These are phyloP conservation scores for Rehmannia glutinosa DNA, from an alignment of 257 asterid species.

Conservation along the genomic window DNA sequence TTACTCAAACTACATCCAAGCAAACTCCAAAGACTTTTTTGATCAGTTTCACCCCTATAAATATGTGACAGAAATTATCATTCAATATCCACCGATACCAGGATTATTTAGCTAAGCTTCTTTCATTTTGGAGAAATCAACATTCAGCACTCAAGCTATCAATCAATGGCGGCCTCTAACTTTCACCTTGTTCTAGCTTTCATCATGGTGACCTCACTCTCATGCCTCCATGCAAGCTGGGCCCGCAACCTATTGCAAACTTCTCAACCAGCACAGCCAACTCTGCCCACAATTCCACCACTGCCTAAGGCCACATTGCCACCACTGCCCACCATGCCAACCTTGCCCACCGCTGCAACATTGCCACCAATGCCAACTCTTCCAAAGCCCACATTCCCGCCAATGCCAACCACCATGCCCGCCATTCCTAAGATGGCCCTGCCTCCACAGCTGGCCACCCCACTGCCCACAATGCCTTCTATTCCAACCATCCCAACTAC, in stretches of 20 bases:
- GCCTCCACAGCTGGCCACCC: slow-evolving; percentile 3
- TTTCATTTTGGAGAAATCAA: neutral
- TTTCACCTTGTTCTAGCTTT: slow-evolving; percentile 19
- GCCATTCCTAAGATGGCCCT: slow-evolving; percentile 18
- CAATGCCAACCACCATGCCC: neutral
- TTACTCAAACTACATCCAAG: neutral
- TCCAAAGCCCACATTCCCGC: no score
- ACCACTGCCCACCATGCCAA: no score
- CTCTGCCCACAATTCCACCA: slow-evolving; percentile 21
- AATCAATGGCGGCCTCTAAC: slow-evolving; percentile 30
- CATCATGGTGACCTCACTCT: slow-evolving; percentile 10
- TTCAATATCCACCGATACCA: neutral
- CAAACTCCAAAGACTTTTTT: neutral
- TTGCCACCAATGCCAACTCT: neutral
- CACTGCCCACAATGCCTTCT: slow-evolving; percentile 20
- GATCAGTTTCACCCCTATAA: slow-evolving; percentile 19
- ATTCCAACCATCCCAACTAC: slow-evolving; percentile 19
- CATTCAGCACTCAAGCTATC: neutral
- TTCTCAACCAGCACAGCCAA: slow-evolving; percentile 20
- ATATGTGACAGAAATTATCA: neutral
- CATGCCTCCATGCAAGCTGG: slow-evolving; percentile 3
- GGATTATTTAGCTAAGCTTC: neutral
- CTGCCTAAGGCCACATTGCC: slow-evolving; percentile 18
- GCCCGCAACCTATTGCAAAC: slow-evolving; percentile 31
- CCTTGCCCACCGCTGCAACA: neutral